Percentiles rank a stretch among this genome's conserved stretches.
These are phyloP conservation scores for Berkeleyomyces basicola DNA, from an alignment of 2,329 filamentous ascomycete genomes.

Conservation along the genomic window DNA sequence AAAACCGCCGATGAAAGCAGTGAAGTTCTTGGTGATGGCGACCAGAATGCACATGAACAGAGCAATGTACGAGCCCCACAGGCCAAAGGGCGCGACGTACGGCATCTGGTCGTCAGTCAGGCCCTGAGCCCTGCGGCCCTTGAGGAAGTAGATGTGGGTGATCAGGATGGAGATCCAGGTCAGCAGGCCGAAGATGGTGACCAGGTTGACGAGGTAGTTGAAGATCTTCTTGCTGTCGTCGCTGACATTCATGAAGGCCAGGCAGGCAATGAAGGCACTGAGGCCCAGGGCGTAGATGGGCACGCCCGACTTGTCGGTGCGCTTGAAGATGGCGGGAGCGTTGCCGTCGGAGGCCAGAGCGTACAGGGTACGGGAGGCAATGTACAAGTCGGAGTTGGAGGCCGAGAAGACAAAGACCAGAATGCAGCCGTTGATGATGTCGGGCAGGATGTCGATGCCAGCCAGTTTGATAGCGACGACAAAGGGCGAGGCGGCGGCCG, in stretches of 20 bases:
- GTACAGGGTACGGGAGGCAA: conserved; percentile 55
- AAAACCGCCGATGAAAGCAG: conserved; percentile 42
- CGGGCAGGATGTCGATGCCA: conserved; percentile 43
- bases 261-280: conserved; percentile 43
- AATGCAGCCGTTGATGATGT: conserved; percentile 59
- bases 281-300: conserved; percentile 48
- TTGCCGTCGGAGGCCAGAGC: conserved; percentile 56
- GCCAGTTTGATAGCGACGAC: conserved; percentile 55
- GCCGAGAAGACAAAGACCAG: conserved; percentile 62
- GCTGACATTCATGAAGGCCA: conserved; percentile 52
- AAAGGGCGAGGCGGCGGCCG: conserved; percentile 52
- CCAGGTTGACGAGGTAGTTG: conserved; percentile 49
- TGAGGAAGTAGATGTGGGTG: conserved; percentile 50
- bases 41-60: conserved; percentile 57
- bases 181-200: conserved; percentile 48
- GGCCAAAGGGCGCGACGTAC: conserved; percentile 56
- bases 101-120: conserved; percentile 38
- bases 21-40: conserved; percentile 68
- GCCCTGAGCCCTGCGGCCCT: conserved; percentile 43
- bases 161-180: conserved; percentile 54
- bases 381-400: conserved; percentile 64
- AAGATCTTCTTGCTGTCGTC: conserved; percentile 41
- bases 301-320: conserved; percentile 54
- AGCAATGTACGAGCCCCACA: conserved; percentile 49
- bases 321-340: conserved; percentile 54